phyloP scores from a whole-genome alignment of 2,329 filamentous ascomycete genomes.

The Cladosporium sp. region DNA sequence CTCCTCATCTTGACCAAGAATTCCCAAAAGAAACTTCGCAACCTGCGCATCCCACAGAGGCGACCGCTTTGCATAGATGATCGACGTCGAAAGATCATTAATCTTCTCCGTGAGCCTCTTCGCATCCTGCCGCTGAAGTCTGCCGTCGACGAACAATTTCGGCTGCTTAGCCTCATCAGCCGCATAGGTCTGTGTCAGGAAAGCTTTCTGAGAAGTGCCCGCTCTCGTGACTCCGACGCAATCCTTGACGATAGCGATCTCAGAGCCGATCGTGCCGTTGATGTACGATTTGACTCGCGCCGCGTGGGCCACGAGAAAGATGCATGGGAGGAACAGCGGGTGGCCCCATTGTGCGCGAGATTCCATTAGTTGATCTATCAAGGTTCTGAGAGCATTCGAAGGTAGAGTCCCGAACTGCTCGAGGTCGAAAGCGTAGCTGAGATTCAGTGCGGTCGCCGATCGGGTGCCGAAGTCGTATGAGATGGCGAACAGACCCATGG shows the following conservation, averaged over 20 bases:
- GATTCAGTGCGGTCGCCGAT: conserved; percentile 12
- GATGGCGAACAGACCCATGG: conserved; percentile 10
- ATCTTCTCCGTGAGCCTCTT: conserved; percentile 11
- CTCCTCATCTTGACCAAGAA: neutral
- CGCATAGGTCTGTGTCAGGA: neutral
- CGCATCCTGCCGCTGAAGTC: conserved; percentile 12
- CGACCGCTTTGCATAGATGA: conserved; percentile 13
- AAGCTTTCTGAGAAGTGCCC: conserved; percentile 5
- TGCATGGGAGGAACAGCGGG: conserved; percentile 9
- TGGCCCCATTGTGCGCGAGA: neutral
- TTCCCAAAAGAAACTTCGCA: neutral
- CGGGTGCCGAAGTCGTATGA: conserved; percentile 13
- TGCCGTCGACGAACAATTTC: conserved; percentile 7
- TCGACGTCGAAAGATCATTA: conserved; percentile 14
- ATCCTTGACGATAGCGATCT: conserved; percentile 11
- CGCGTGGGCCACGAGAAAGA: conserved; percentile 11
- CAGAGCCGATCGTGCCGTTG: neutral
- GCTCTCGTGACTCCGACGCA: conserved; percentile 14
- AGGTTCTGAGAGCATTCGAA: neutral
- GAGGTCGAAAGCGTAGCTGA: conserved; percentile 13
- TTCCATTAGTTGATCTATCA: too few relatives aligned
- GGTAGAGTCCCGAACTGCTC: neutral
- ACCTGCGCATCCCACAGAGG: conserved; percentile 13
- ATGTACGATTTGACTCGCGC: conserved; percentile 8
- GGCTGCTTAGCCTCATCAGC: neutral